Base-by-base conservation (phyloP, 2,329 filamentous ascomycete species). In the Fusarium sp. region DNA sequence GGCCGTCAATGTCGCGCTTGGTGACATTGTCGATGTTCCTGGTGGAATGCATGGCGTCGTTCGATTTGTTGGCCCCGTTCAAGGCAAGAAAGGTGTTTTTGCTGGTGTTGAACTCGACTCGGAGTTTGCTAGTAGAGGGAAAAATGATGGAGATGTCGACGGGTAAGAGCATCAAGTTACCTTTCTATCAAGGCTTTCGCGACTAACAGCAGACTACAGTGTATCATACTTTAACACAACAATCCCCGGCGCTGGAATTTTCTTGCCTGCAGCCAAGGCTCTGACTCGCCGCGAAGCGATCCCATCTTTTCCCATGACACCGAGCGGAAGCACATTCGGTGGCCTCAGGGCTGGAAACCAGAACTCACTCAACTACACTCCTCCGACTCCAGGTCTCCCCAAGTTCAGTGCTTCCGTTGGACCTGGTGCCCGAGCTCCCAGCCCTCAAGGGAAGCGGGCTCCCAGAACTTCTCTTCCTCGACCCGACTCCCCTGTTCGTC, bases 91-190 rank as follows among this genome's bases (percentile, higher is more conserved):
- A 72, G 96, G 96, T 51, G 88, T 88, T 20, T 99, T 99, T 84
- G 94, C 93, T 33, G 96, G 96, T 45, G 93, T 99, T 36, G 96
- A 99, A 80, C 85, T 99, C 68, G 89, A 91, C 74, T 84, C 88
- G 54, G 92, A 97, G 72, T 97, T 91, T 82, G 92, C 94, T 34
- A 80, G 86, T 52, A 89, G 92, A 77, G 96, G 96, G 34, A 99
- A 99, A 85, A 99, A 99, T 77, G 97, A 88, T 75, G 96, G 96
- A 68, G 95, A 97, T 79, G 96, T 98, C 56, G 95, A 98, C 73
- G 96, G 95, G 93, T 95, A 86, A 81, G 88, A 44, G 45, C 11
- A 20, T 36, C 17, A 20, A n/a, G 20, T 43, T n/a, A 3, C 31
- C 26, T 8, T 53, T 31, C 28, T n/a, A 42, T 31, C n/a, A n/a